Percentiles rank a stretch among this genome's conserved stretches.
Evolutionary conservation across 345 rosid species (phyloP).

Genomic region (Capsella bursapastoris): DNA sequence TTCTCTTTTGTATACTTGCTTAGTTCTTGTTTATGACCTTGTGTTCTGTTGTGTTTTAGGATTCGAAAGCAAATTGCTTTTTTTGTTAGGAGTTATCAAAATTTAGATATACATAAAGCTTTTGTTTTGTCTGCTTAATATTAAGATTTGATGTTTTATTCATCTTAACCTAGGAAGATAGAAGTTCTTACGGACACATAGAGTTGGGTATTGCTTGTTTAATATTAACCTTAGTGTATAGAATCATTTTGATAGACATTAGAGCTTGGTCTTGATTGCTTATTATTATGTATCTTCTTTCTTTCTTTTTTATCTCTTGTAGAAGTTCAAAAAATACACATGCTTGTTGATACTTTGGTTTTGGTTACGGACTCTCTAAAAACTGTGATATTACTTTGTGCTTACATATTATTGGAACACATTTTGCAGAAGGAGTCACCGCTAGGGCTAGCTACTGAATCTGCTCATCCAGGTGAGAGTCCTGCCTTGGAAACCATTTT

Average conservation of each 20-base stretch:
- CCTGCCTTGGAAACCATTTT: neutral
- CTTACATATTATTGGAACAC: neutral
- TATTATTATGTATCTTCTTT: neutral
- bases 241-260: neutral
- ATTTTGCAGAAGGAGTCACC: conserved; percentile 81
- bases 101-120: neutral
- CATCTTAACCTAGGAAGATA: neutral
- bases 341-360: neutral
- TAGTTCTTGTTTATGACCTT: neutral
- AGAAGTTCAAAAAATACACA: neutral
- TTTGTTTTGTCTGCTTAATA: conserved; percentile 7
- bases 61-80: neutral
- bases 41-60: neutral
- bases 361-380: neutral
- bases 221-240: neutral
- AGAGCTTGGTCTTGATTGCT: neutral
- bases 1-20: neutral
- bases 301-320: too few species aligned
- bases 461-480: conserved; percentile 87
- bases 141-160: neutral
- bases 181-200: neutral
- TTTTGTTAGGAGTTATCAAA: neutral
- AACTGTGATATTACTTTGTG: neutral
- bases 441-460: conserved; percentile 65
- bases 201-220: neutral